A percentile compares a stretch with the other conserved stretches of the same genome.
phyloP scores from a whole-genome alignment of 2,329 filamentous ascomycete genomes.

The Penicillium sp. region DNA sequence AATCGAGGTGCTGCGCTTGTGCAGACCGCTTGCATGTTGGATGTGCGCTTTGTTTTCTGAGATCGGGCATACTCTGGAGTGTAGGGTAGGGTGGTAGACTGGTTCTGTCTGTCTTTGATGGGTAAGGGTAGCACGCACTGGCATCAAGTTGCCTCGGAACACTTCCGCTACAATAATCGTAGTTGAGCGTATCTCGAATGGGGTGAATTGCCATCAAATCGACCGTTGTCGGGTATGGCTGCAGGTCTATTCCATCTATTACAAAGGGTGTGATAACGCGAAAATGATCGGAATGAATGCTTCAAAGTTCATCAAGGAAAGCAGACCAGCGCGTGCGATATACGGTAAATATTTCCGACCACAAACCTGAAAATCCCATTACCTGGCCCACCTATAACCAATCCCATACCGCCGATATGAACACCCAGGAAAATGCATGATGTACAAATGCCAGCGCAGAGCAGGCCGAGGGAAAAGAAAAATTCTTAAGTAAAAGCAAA shows the following conservation, averaged over 20 bases:
- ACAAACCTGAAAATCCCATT: too few relatives aligned
- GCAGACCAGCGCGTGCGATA: not conserved
- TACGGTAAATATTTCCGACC: not conserved
- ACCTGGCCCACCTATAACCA: not conserved
- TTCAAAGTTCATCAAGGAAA: not conserved
- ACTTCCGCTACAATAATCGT: not conserved
- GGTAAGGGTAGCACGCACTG: not conserved
- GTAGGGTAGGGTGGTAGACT: too few relatives aligned
- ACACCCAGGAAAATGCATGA: conserved; percentile 4
- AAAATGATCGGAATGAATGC: not conserved
- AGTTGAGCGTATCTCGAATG: not conserved
- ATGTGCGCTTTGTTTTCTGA: not conserved
- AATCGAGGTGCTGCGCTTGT: not conserved
- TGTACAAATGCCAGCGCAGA: not conserved
- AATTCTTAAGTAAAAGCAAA: not conserved
- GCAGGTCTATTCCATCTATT: not conserved
- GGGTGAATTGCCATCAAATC: not conserved
- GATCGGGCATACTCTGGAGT: not conserved
- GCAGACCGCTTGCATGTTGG: not conserved
- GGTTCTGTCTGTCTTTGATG: not conserved
- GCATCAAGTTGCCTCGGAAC: not conserved
- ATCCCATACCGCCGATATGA: not conserved
- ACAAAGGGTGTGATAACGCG: too few relatives aligned
- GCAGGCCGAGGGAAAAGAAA: not conserved
- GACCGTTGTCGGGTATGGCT: not conserved